Percentiles rank a stretch among this genome's conserved stretches.
phyloP scores from a whole-genome alignment of 106 monocot species.

The Allium sativum region DNA sequence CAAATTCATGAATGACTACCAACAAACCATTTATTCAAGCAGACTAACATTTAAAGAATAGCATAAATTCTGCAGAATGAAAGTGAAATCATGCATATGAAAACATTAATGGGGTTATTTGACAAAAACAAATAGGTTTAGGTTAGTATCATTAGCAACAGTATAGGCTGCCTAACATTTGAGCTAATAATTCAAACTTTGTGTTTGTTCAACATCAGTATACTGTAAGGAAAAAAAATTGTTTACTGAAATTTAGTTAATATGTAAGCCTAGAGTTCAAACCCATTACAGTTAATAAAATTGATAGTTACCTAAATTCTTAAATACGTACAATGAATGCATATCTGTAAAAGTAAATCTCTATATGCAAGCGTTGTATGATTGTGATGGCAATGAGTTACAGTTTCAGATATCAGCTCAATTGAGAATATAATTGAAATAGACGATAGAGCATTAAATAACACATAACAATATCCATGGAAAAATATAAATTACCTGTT shows the following conservation, averaged over 20 bases:
- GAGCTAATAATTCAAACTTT: neutral
- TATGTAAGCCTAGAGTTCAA: neutral
- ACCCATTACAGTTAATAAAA: neutral
- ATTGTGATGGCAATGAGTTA: neutral
- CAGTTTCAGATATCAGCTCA: neutral
- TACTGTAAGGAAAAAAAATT: neutral
- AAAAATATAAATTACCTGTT: constrained; percentile 49
- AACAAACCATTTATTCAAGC: neutral
- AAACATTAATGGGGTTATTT: too few species aligned
- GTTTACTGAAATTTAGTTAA: too few species aligned
- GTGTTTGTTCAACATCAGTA: neutral
- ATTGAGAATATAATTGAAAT: neutral
- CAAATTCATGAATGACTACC: neutral
- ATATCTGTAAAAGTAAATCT: neutral
- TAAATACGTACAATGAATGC: neutral
- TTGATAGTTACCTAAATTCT: neutral
- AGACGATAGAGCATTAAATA: neutral
- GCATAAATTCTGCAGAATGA: too few species aligned
- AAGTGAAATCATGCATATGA: too few species aligned
- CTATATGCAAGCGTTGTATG: neutral
- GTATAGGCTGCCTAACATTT: neutral
- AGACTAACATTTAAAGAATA: neutral
- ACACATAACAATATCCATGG: neutral
- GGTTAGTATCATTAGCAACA: neutral
- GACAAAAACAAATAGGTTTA: too few species aligned